A percentile compares a stretch with the other conserved stretches of the same genome.
Conservation (phyloP, 148 eudicot species). For the Amaranthus palmeri region DNA sequence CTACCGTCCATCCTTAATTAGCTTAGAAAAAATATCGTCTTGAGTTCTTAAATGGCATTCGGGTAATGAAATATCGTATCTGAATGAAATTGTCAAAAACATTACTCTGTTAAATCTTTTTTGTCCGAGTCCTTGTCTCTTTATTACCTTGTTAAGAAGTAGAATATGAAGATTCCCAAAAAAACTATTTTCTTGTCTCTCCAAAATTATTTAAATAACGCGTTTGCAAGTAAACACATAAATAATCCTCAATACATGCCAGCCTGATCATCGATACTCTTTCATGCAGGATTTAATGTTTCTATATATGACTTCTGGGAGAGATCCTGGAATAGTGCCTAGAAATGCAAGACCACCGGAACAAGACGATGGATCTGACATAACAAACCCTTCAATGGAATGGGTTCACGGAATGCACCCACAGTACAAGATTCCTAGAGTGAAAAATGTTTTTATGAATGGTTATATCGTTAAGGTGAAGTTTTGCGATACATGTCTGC, state of each 20-base stretch:
- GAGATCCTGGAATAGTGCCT: slow-evolving; percentile 94
- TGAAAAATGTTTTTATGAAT: slow-evolving; percentile 63
- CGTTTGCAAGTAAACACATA: neutral
- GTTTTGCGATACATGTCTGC: slow-evolving; percentile 88
- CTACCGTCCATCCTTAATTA: too few relatives aligned
- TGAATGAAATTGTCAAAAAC: too few relatives aligned
- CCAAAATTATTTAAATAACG: neutral
- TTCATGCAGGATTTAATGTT: slow-evolving; percentile 60
- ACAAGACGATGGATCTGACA: slow-evolving; percentile 49
- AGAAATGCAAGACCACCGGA: slow-evolving; percentile 71
- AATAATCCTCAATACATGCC: neutral
- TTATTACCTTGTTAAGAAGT: too few relatives aligned
- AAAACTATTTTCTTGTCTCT: neutral
- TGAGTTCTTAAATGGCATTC: too few relatives aligned
- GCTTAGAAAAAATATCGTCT: too few relatives aligned
- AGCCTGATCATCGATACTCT: slow-evolving; percentile 15
- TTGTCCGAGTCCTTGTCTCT: too few relatives aligned
- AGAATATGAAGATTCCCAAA: too few relatives aligned
- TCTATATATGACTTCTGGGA: slow-evolving; percentile 77
- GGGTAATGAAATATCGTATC: too few relatives aligned
- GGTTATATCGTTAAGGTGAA: slow-evolving; percentile 78
- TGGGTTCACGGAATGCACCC: slow-evolving; percentile 81
- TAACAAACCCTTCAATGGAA: slow-evolving; percentile 78
- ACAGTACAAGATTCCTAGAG: slow-evolving; percentile 58
- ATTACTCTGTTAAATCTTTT: too few relatives aligned